These are phyloP conservation scores for Didymella lethalis DNA, from an alignment of 2,329 filamentous ascomycete species.

Conservation along the genomic window DNA sequence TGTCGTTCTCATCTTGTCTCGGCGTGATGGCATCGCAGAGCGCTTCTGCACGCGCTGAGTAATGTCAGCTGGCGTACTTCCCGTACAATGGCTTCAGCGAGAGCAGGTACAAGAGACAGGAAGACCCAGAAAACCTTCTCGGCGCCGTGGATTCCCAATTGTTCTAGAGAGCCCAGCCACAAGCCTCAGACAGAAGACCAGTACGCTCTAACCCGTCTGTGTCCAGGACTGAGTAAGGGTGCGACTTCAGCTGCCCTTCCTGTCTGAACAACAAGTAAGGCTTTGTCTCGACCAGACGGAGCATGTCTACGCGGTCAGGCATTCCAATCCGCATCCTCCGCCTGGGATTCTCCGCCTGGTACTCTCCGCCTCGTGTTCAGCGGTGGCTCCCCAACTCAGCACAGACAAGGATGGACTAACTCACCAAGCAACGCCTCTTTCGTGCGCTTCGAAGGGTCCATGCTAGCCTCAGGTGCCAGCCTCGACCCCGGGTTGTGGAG, in stretches of 20 bases:
- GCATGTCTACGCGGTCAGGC: neutral
- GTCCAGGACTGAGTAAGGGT: neutral
- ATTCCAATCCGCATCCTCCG: neutral
- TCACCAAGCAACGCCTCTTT: slow-evolving; percentile 52
- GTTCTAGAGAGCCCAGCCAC: neutral
- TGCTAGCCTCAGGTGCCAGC: slow-evolving; percentile 25
- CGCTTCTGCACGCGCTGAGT: slow-evolving; percentile 51
- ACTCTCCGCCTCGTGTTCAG: neutral
- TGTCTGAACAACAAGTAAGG: neutral
- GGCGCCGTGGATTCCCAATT: neutral
- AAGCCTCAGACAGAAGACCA: neutral
- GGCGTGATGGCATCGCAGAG: slow-evolving; percentile 52
- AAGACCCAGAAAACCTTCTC: neutral
- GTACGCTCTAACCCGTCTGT: neutral
- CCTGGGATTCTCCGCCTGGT: neutral
- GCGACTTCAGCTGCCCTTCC: neutral
- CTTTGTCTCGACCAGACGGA: neutral
- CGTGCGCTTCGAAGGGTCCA: slow-evolving; percentile 54
- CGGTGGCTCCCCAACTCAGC: neutral
- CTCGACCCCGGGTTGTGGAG: slow-evolving; percentile 15
- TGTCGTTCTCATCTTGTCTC: slow-evolving; percentile 53
- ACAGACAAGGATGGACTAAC: slow-evolving; percentile 2
- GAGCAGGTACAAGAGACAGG: neutral
- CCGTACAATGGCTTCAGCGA: neutral
- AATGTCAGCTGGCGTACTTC: neutral